A percentile compares a stretch with the other conserved stretches of the same genome.
Evolutionary conservation across 2,329 filamentous ascomycete genomes (phyloP).

Genomic region (Endocalyx cinctus): DNA sequence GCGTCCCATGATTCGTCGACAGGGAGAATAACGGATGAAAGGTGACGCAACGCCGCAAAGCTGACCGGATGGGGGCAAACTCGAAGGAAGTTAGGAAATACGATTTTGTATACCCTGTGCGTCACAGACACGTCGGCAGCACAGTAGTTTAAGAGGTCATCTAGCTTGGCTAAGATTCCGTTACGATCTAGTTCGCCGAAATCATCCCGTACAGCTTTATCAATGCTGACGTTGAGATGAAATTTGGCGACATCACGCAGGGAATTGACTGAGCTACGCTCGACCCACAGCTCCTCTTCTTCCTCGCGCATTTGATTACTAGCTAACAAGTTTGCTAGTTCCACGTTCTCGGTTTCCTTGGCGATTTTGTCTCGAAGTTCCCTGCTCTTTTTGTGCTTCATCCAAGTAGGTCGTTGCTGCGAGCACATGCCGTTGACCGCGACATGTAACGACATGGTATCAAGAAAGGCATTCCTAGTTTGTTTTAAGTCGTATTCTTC

Average conservation of each 20-base stretch:
- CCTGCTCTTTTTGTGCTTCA: constrained; percentile 88
- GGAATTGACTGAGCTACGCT: constrained; percentile 91
- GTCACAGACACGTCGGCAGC: constrained; percentile 91
- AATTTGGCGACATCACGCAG: constrained; percentile 94
- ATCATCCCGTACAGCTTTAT: constrained; percentile 81
- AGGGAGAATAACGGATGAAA: constrained; percentile 90
- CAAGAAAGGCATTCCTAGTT: constrained; percentile 79
- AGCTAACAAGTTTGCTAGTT: constrained; percentile 67
- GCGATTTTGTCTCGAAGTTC: constrained; percentile 78
- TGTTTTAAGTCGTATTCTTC: constrained; percentile 88
- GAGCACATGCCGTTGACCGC: constrained; percentile 99
- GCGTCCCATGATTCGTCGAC: constrained; percentile 83
- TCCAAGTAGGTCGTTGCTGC: constrained; percentile 91
- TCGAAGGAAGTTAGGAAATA: constrained; percentile 83
- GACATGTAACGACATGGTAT: constrained; percentile 97
- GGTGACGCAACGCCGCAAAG: constrained; percentile 86
- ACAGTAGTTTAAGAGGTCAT: constrained; percentile 87
- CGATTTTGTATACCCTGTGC: constrained; percentile 87
- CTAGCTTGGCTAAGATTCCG: constrained; percentile 66
- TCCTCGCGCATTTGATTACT: constrained; percentile 67
- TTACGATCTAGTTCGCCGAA: constrained; percentile 77
- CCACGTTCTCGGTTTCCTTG: constrained; percentile 63
- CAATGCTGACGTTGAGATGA: constrained; percentile 84
- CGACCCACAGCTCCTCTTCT: constrained; percentile 94
- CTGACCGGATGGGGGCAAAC: constrained; percentile 96